phyloP scores from a whole-genome alignment of 2,329 filamentous ascomycete genomes.

The Pyrenochaeta sp. region DNA sequence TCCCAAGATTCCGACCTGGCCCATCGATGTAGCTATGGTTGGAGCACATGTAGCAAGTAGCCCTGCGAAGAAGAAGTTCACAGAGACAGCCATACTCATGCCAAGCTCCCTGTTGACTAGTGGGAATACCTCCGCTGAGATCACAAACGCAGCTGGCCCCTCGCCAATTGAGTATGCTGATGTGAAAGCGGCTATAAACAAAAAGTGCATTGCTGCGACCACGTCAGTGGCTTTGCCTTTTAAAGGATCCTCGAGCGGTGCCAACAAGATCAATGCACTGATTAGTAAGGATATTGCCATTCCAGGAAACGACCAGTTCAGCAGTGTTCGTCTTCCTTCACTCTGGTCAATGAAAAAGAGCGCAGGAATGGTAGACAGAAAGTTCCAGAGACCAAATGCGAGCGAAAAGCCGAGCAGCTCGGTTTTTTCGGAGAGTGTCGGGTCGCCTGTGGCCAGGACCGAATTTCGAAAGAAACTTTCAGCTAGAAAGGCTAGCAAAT shows the following conservation, averaged over 20 bases:
- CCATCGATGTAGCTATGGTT: neutral
- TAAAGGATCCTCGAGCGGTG: neutral
- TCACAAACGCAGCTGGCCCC: constrained; percentile 9
- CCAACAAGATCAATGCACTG: neutral
- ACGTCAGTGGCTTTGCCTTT: neutral
- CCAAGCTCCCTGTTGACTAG: constrained; percentile 3
- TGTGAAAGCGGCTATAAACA: neutral
- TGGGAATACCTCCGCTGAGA: constrained; percentile 8
- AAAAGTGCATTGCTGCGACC: neutral
- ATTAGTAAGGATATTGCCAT: constrained; percentile 4
- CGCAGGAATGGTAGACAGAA: neutral
- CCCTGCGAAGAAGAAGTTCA: constrained; percentile 10
- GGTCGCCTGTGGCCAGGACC: neutral
- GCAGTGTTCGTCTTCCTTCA: neutral
- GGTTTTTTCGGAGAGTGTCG: neutral
- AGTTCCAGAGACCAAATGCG: neutral
- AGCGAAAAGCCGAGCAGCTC: neutral
- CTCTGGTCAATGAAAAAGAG: constrained; percentile 3
- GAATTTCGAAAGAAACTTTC: constrained; percentile 8
- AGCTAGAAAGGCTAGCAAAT: constrained; percentile 6
- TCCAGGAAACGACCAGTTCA: constrained; percentile 6
- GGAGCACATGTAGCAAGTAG: constrained; percentile 2
- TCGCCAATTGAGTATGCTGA: constrained; percentile 6
- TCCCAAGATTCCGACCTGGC: neutral
- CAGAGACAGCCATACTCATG: neutral